These are phyloP conservation scores for Hanseniaspora valbyensis DNA, from an alignment of 805 yeast species.

Conservation along the genomic window DNA sequence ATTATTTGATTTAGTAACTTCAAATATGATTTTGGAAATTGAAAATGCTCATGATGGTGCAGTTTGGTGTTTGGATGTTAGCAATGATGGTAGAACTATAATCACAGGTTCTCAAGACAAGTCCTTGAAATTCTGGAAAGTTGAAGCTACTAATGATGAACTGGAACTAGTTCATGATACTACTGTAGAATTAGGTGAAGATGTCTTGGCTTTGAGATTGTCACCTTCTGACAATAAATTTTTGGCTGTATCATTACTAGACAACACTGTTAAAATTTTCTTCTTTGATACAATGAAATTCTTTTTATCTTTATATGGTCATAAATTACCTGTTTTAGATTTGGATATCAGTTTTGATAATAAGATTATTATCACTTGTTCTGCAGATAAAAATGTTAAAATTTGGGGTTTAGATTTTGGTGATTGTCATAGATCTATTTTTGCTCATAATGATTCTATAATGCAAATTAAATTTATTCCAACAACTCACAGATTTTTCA, in stretches of 20 bases:
- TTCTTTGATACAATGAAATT: constrained; percentile 79
- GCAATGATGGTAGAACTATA: constrained; percentile 72
- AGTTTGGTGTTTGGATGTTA: constrained; percentile 81
- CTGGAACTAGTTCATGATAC: constrained; percentile 61
- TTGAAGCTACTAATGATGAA: constrained; percentile 52
- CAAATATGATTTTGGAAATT: constrained; percentile 57
- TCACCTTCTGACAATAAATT: constrained; percentile 62
- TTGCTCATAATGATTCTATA: constrained; percentile 93
- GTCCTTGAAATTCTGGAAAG: constrained; percentile 78
- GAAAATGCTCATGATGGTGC: constrained; percentile 72
- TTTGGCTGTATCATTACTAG: constrained; percentile 75
- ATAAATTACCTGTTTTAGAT: constrained; percentile 86
- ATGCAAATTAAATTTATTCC: constrained; percentile 80
- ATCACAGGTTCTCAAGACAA: constrained; percentile 94
- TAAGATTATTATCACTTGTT: constrained; percentile 77
- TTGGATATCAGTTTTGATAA: constrained; percentile 85
- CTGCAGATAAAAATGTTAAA: constrained; percentile 94
- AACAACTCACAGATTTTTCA: constrained; percentile 77
- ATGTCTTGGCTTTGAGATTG: constrained; percentile 63
- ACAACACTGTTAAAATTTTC: constrained; percentile 91
- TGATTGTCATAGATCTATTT: constrained; percentile 92
- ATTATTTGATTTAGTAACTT: constrained; percentile 74
- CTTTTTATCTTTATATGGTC: constrained; percentile 84
- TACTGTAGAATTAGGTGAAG: constrained; percentile 78
- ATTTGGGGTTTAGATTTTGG: constrained; percentile 99